Percentiles rank a stretch among this genome's conserved stretches.
Evolutionary conservation across 2,329 filamentous ascomycete species (phyloP).

Genomic region (Decorospora gaudefroyi): DNA sequence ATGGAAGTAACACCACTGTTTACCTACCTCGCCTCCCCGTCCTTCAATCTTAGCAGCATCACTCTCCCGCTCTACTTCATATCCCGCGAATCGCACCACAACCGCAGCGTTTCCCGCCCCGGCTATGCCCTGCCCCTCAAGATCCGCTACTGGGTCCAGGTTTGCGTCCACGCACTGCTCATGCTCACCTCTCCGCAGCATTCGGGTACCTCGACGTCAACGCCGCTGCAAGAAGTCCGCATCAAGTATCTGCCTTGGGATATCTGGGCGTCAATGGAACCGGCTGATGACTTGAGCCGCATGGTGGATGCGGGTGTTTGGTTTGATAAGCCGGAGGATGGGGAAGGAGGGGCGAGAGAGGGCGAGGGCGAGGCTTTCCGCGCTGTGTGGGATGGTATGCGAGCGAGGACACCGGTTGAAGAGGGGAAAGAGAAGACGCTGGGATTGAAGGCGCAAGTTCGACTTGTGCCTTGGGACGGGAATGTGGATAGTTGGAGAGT

Average conservation of each 20-base stretch:
- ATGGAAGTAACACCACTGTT: conserved; percentile 45
- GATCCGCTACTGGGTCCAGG: conserved; percentile 43
- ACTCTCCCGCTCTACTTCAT: conserved; percentile 44
- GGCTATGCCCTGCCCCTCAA: conserved; percentile 36
- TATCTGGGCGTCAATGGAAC: conserved; percentile 45
- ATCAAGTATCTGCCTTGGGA: conserved; percentile 43
- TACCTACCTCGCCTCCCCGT: conserved; percentile 33
- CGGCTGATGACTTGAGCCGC: conserved; percentile 33
- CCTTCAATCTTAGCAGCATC: conserved; percentile 36
- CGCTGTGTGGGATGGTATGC: conserved; percentile 31
- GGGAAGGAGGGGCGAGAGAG: conserved; percentile 23
- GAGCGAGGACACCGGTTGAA: conserved; percentile 16
- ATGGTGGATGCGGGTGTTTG: conserved; percentile 38
- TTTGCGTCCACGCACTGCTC: conserved; percentile 36
- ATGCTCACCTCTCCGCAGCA: conserved; percentile 22
- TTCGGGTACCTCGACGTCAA: background rate
- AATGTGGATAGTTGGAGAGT: conserved; percentile 37
- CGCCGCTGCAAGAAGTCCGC: conserved; percentile 26
- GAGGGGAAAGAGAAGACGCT: conserved; percentile 13
- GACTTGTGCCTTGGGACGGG: conserved; percentile 39
- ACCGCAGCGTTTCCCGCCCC: conserved; percentile 29
- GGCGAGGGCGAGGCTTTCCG: conserved; percentile 42
- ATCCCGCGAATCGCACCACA: conserved; percentile 27
- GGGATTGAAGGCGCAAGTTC: conserved; percentile 23
- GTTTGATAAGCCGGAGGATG: conserved; percentile 29